Evolutionary conservation across 2,329 filamentous ascomycete genomes (phyloP).

Genomic region (Westerdykella sp.): DNA sequence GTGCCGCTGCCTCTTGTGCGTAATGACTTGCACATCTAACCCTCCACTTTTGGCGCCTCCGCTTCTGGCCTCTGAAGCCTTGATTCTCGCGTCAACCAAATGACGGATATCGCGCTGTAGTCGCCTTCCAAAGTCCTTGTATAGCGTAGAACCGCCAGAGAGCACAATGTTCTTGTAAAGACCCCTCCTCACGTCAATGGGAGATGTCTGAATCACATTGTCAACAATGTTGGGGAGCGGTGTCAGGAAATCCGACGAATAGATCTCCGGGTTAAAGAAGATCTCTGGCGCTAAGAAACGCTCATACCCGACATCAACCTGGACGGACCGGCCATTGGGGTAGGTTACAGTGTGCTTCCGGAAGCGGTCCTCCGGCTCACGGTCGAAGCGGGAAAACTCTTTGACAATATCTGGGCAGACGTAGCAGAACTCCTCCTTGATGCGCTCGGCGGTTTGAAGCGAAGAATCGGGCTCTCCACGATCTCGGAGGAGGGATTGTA

Average conservation of each 20-base stretch:
- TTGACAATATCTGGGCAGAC: constrained; percentile 98
- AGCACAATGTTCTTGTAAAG: constrained; percentile 99
- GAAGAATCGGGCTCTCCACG: constrained; percentile 95
- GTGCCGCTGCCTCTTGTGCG: constrained; percentile 94
- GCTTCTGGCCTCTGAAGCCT: constrained; percentile 83
- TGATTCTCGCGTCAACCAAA: constrained; percentile 86
- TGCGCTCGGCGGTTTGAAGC: constrained; percentile 93
- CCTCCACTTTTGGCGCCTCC: constrained; percentile 91
- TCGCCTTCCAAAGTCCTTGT: constrained; percentile 95
- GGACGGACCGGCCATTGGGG: constrained; percentile 75
- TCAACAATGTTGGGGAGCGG: constrained; percentile 92
- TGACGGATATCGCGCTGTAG: constrained; percentile 97
- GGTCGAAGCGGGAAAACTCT: constrained; percentile 91
- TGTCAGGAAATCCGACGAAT: constrained; percentile 96
- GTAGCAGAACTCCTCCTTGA: constrained; percentile 99
- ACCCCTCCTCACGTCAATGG: constrained; percentile 92
- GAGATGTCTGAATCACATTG: constrained; percentile 92
- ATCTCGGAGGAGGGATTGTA: constrained; percentile 91
- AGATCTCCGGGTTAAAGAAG: constrained; percentile 99
- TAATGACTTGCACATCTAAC: constrained; percentile 92
- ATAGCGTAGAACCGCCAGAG: constrained; percentile 92
- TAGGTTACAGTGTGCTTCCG: constrained; percentile 82
- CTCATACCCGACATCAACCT: constrained; percentile 93
- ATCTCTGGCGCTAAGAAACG: constrained; percentile 97
- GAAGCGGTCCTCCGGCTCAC: constrained; percentile 78